Evolutionary conservation across 805 yeast species (phyloP).

Genomic region (Candida quercuum): DNA sequence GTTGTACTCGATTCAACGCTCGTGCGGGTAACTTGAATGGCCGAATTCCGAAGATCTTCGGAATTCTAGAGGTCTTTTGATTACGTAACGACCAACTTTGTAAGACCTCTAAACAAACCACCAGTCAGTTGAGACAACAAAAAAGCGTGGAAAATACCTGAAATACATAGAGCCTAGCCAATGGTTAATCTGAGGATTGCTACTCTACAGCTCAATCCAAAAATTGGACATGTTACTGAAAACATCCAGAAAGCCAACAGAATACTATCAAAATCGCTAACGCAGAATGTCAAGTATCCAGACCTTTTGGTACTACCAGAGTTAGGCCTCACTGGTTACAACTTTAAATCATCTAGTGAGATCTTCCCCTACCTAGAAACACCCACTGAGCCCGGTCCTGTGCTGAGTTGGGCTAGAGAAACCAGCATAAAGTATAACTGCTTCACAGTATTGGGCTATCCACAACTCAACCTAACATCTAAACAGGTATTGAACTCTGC

Average conservation of each 20-base stretch:
- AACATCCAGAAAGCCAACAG: constrained; percentile 44
- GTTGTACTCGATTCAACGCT: too few relatives aligned
- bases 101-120: too few relatives aligned
- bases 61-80: too few relatives aligned
- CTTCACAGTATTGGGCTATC: constrained; percentile 77
- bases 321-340: constrained; percentile 80
- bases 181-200: constrained; percentile 46
- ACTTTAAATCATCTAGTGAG: constrained; percentile 47
- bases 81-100: too few relatives aligned
- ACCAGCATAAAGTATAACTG: constrained; percentile 48
- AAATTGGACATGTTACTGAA: constrained; percentile 50
- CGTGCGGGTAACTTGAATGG: too few relatives aligned
- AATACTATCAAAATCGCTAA: constrained; percentile 19
- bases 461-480: constrained; percentile 39
- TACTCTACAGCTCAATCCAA: constrained; percentile 62
- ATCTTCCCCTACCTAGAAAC: constrained; percentile 50
- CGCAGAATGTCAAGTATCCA: constrained; percentile 26
- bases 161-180: too few relatives aligned
- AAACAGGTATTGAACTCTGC: constrained; percentile 63
- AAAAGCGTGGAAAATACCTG: too few relatives aligned
- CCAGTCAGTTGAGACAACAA: too few relatives aligned
- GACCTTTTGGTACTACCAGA: constrained; percentile 83
- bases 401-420: constrained; percentile 51
- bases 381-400: constrained; percentile 35
- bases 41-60: too few relatives aligned